Percentiles rank a stretch among this genome's conserved stretches.
Evolutionary conservation across 2,329 filamentous ascomycete species (phyloP).

Genomic region (Aspergillus sp.): DNA sequence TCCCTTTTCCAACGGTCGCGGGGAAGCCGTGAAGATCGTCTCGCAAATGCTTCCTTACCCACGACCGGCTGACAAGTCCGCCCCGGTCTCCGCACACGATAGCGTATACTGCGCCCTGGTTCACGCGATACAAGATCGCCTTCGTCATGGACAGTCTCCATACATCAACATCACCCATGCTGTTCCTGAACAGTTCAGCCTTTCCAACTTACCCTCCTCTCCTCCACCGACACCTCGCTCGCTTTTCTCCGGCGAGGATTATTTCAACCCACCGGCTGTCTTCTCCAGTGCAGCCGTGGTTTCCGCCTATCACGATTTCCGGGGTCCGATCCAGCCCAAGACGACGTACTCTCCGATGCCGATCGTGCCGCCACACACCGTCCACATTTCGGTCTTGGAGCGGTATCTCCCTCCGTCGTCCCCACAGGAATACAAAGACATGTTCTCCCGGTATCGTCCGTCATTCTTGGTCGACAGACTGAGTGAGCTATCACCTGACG

Average conservation of each 20-base stretch:
- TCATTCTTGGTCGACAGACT: conserved; percentile 64
- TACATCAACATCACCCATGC: conserved; percentile 68
- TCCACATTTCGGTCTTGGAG: conserved; percentile 63
- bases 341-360: conserved; percentile 54
- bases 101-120: conserved; percentile 58
- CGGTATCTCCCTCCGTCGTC: conserved; percentile 66
- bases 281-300: conserved; percentile 65
- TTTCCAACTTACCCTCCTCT: conserved; percentile 64
- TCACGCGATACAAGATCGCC: conserved; percentile 55
- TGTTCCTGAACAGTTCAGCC: conserved; percentile 62
- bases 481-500: conserved; percentile 58
- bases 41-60: conserved; percentile 63
- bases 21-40: conserved; percentile 56
- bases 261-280: conserved; percentile 59
- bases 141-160: conserved; percentile 52
- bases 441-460: conserved; percentile 57
- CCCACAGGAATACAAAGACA: conserved; percentile 58
- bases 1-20: conserved; percentile 35
- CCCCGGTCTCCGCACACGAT: conserved; percentile 30
- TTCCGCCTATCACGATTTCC: conserved; percentile 58
- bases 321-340: conserved; percentile 45
- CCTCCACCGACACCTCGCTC: conserved; percentile 59
- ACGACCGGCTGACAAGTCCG: conserved; percentile 34
- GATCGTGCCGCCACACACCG: conserved; percentile 61
- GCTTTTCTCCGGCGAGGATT: conserved; percentile 56